phyloP scores from a whole-genome alignment of 108 stramenopile species.

The Stephanodiscus minutulus region DNA sequence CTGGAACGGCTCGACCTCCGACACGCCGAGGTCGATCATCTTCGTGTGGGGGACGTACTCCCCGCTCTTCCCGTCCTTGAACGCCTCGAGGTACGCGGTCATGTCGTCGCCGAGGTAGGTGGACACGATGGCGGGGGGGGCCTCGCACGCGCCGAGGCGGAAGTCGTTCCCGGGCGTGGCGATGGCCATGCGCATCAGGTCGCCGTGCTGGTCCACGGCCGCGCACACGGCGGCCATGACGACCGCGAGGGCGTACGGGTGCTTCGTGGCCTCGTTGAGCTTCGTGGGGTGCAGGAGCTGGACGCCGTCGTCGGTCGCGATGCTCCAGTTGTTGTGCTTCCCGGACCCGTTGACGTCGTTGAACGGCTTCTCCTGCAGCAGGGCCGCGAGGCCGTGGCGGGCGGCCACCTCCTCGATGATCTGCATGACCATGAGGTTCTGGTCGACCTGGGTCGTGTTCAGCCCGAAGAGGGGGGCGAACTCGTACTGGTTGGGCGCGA shows the following conservation, averaged over 20 bases:
- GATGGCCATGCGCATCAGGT: slow-evolving; percentile 94
- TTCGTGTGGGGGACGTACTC: slow-evolving; percentile 79
- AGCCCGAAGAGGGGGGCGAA: slow-evolving; percentile 91
- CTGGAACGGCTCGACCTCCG: slow-evolving; percentile 81
- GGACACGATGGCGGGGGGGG: slow-evolving; percentile 95
- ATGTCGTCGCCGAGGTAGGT: slow-evolving; percentile 94
- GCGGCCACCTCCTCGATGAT: slow-evolving; percentile 93
- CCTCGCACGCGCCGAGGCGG: slow-evolving; percentile 96
- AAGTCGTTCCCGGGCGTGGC: slow-evolving; percentile 94
- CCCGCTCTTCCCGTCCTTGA: slow-evolving; percentile 71
- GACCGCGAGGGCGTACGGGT: slow-evolving; percentile 81
- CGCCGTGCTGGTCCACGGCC: slow-evolving; percentile 93
- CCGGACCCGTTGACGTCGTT: slow-evolving; percentile 94
- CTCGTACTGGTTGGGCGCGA: slow-evolving; percentile 95
- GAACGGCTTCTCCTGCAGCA: slow-evolving; percentile 98
- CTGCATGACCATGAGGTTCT: slow-evolving; percentile 96
- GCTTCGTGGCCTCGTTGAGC: slow-evolving; percentile 68
- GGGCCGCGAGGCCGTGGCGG: slow-evolving; percentile 91
- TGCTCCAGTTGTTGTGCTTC: slow-evolving; percentile 98
- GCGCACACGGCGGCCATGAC: slow-evolving; percentile 92
- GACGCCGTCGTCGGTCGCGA: slow-evolving; percentile 84
- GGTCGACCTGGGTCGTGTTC: slow-evolving; percentile 93
- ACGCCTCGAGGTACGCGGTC: slow-evolving; percentile 82
- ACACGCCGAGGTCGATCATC: slow-evolving; percentile 79
- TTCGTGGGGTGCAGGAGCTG: slow-evolving; percentile 79